These are phyloP conservation scores for Boletus insuetus DNA, from an alignment of 768 basidiomycete genomes.

Conservation along the genomic window DNA sequence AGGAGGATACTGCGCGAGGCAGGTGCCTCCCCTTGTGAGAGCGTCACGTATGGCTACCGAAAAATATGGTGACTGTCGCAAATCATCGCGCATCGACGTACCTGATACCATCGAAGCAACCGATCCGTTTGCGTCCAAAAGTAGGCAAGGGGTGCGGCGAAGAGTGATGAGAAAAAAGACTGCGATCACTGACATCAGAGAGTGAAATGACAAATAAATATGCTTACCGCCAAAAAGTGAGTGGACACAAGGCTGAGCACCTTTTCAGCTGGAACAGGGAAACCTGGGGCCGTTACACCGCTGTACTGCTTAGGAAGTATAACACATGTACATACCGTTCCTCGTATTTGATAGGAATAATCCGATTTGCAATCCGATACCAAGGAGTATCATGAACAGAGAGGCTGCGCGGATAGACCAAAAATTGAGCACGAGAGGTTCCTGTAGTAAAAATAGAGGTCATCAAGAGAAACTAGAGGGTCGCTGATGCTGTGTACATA, in stretches of 20 bases:
- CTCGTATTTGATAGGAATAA: slow-evolving; percentile 15
- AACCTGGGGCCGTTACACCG: slow-evolving; percentile 39
- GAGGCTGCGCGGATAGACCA: slow-evolving; percentile 41
- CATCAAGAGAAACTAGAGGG: background rate
- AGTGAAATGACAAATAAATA: background rate
- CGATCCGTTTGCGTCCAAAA: slow-evolving; percentile 54
- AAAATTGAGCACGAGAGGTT: slow-evolving; percentile 33
- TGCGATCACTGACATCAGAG: slow-evolving; percentile 20
- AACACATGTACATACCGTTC: slow-evolving; percentile 11
- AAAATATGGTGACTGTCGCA: slow-evolving; percentile 2
- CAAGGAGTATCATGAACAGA: slow-evolving; percentile 39
- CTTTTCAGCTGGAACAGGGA: slow-evolving; percentile 47
- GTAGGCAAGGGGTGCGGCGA: slow-evolving; percentile 48
- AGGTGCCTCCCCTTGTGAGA: slow-evolving; percentile 49
- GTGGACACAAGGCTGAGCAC: slow-evolving; percentile 48
- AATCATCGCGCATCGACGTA: slow-evolving; percentile 25
- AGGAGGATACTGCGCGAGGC: slow-evolving; percentile 60
- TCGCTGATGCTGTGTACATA: slow-evolving; percentile 36
- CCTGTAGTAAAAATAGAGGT: slow-evolving; percentile 13
- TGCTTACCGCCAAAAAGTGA: slow-evolving; percentile 44
- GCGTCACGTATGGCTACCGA: slow-evolving; percentile 57
- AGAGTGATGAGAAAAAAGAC: slow-evolving; percentile 57
- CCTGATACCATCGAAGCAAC: slow-evolving; percentile 57
- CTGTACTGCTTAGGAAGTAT: background rate
- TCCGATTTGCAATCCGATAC: slow-evolving; percentile 13